A percentile compares a stretch with the other conserved stretches of the same genome.
phyloP scores from a whole-genome alignment of 192 early-diverging fungal genomes.

The Backusella westeae region DNA sequence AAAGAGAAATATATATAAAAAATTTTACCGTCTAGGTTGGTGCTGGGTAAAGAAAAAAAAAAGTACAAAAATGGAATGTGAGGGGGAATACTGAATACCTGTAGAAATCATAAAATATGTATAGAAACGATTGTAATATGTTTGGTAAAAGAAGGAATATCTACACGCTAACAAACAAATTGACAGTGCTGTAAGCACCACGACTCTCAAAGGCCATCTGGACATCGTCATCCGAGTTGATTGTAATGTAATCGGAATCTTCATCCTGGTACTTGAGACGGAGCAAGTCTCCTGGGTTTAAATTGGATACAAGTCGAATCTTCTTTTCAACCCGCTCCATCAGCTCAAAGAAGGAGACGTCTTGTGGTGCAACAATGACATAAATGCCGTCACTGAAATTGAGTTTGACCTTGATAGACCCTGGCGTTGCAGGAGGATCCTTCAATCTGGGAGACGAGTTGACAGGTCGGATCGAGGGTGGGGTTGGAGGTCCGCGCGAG shows the following conservation, averaged over 20 bases:
- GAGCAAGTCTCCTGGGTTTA: conserved; percentile 52
- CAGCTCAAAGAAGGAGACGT: conserved; percentile 75
- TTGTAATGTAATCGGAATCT: conserved; percentile 83
- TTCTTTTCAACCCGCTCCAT: conserved; percentile 84
- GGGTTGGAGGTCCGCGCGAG: neutral
- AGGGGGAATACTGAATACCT: neutral
- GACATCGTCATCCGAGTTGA: conserved; percentile 89
- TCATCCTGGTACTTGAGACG: conserved; percentile 90
- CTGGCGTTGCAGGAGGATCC: neutral
- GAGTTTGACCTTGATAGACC: conserved; percentile 75
- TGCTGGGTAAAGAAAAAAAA: neutral
- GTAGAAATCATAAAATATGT: neutral
- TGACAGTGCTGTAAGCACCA: conserved; percentile 46
- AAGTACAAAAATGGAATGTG: neutral
- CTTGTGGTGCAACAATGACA: conserved; percentile 77
- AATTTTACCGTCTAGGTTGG: neutral
- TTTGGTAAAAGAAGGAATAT: neutral
- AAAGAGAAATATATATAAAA: neutral
- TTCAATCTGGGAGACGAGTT: neutral
- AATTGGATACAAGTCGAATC: conserved; percentile 74
- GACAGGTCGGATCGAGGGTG: neutral
- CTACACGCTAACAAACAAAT: conserved; percentile 53
- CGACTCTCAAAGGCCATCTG: conserved; percentile 82
- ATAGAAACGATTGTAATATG: neutral
- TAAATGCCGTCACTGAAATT: conserved; percentile 88